phyloP scores from a whole-genome alignment of 2,329 filamentous ascomycete species.

The Pseudofabraea citricarpa region DNA sequence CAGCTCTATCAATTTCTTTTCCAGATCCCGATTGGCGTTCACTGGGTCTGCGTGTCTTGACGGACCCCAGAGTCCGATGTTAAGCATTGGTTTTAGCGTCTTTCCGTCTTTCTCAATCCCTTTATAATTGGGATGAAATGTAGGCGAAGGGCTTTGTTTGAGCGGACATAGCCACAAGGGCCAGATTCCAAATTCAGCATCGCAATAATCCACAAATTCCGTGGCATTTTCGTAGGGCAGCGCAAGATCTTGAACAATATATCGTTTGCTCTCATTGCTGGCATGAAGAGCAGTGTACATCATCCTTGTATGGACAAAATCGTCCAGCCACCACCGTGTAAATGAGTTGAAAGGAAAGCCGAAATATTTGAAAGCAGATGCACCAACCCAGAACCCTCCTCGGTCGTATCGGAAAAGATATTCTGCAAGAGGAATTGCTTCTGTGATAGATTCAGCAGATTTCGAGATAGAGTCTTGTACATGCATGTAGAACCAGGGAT shows the following conservation, averaged over 20 bases:
- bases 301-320: conserved; percentile 55
- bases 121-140: conserved; percentile 27
- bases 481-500: conserved; percentile 65
- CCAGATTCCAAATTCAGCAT: conserved; percentile 40
- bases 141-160: conserved; percentile 26
- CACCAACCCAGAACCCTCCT: conserved; percentile 60
- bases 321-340: conserved; percentile 53
- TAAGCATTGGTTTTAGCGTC: conserved; percentile 44
- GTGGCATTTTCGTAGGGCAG: conserved; percentile 47
- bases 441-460: conserved; percentile 18
- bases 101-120: conserved; percentile 18
- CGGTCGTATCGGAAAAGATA: conserved; percentile 61
- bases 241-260: conserved; percentile 59
- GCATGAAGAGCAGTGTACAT: conserved; percentile 60
- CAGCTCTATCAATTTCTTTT: conserved; percentile 62
- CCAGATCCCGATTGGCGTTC: conserved; percentile 63
- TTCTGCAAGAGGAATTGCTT: conserved; percentile 41
- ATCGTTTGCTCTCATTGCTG: conserved; percentile 48
- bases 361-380: conserved; percentile 58
- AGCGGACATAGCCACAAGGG: conserved; percentile 57
- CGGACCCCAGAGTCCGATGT: conserved; percentile 74
- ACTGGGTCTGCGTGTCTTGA: conserved; percentile 54
- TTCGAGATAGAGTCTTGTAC: conserved; percentile 35
- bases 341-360: conserved; percentile 53
- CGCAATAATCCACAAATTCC: conserved; percentile 48